Evolutionary conservation across 2,329 filamentous ascomycete species (phyloP).

Genomic region (Teratosphaeria epicoccoides): DNA sequence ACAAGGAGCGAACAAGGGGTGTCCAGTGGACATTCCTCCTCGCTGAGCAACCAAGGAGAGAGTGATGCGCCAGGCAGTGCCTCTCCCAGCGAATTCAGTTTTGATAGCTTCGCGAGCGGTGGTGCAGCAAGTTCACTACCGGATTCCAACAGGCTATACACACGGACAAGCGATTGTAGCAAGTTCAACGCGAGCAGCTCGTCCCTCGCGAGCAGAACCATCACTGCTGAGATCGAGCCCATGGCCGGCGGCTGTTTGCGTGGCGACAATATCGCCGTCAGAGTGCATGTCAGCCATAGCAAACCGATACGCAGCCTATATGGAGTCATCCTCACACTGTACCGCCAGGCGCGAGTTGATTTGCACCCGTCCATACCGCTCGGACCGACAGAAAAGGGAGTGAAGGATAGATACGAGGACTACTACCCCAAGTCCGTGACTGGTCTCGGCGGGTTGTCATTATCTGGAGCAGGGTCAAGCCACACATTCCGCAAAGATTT

Average conservation of each 20-base stretch:
- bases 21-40: slow-evolving; percentile 18
- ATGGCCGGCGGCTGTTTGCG: slow-evolving; percentile 73
- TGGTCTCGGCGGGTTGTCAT: slow-evolving; percentile 72
- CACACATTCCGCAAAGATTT: slow-evolving; percentile 95
- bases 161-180: slow-evolving; percentile 15
- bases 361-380: slow-evolving; percentile 56
- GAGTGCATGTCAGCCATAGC: slow-evolving; percentile 74
- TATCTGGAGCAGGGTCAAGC: slow-evolving; percentile 75
- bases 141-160: slow-evolving; percentile 7
- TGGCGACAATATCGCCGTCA: slow-evolving; percentile 71
- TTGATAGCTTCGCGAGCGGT: slow-evolving; percentile 27
- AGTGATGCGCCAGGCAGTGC: slow-evolving; percentile 31
- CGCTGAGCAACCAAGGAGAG: slow-evolving; percentile 19
- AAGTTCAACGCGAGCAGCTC: slow-evolving; percentile 42
- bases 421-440: slow-evolving; percentile 81
- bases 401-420: slow-evolving; percentile 65
- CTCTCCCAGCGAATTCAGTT: slow-evolving; percentile 38
- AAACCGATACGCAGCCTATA: slow-evolving; percentile 84
- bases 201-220: slow-evolving; percentile 60
- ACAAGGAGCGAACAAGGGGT: slow-evolving; percentile 14
- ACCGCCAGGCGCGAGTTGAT: slow-evolving; percentile 83
- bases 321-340: slow-evolving; percentile 85
- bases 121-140: neutral
- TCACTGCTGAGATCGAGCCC: slow-evolving; percentile 76
- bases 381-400: slow-evolving; percentile 52